Conservation (phyloP, 73 alveolate genomes). For the Paramecium octaurelia region DNA sequence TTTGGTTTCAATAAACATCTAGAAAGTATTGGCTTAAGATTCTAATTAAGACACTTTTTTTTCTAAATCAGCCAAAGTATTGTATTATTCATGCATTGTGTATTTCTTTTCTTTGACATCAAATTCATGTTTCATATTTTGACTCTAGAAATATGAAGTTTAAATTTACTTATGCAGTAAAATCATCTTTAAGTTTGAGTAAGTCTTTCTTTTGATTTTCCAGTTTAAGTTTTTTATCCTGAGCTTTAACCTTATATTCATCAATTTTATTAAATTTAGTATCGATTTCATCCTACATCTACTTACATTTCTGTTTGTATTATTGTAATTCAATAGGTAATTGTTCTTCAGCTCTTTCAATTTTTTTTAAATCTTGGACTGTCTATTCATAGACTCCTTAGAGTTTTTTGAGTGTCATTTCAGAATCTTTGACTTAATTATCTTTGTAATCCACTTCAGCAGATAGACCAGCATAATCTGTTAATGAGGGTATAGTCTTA, state of each 20-base stretch:
- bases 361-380: constrained; percentile 73
- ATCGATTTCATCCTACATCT: constrained; percentile 76
- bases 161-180: constrained; percentile 41
- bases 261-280: constrained; percentile 79
- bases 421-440: constrained; percentile 65
- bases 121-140: constrained; percentile 69
- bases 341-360: constrained; percentile 73
- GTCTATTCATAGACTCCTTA: constrained; percentile 72
- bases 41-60: constrained; percentile 74
- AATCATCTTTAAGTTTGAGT: constrained; percentile 52
- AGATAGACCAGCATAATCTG: constrained; percentile 65
- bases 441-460: constrained; percentile 72
- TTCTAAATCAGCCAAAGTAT: constrained; percentile 67
- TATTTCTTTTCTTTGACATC: constrained; percentile 62
- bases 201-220: constrained; percentile 60
- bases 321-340: constrained; percentile 70
- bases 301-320: constrained; percentile 60
- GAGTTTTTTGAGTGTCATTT: constrained; percentile 73
- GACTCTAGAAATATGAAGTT: constrained; percentile 55
- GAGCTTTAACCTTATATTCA: constrained; percentile 65
- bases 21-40: constrained; percentile 67
- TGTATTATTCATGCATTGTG: constrained; percentile 60
- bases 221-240: constrained; percentile 71
- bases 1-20: constrained; percentile 84
- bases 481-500: constrained; percentile 73